A percentile compares a stretch with the other conserved stretches of the same genome.
phyloP scores from a whole-genome alignment of 257 asterid species.

The Solanum etuberosum region DNA sequence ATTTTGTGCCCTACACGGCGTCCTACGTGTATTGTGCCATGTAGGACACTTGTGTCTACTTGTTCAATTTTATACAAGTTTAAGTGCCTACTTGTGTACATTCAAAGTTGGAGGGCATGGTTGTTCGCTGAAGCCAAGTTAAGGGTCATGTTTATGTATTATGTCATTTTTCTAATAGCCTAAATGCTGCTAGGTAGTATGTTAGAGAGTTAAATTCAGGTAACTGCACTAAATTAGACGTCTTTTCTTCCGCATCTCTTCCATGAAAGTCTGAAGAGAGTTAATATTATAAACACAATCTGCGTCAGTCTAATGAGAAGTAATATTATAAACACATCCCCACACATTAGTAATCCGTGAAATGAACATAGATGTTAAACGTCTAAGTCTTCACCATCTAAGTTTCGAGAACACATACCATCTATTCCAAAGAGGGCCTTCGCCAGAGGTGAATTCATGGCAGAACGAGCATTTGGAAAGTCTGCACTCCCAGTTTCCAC shows the following conservation, averaged over 20 bases:
- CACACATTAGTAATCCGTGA: background rate
- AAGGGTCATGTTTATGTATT: too few species aligned
- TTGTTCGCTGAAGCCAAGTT: too few species aligned
- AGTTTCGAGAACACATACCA: slow-evolving; percentile 23
- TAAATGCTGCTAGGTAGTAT: background rate
- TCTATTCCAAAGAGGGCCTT: slow-evolving; percentile 76
- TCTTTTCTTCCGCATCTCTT: background rate
- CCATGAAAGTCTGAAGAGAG: background rate
- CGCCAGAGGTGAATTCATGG: slow-evolving; percentile 87
- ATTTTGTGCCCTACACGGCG: too few species aligned
- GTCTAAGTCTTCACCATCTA: background rate
- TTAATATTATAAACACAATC: background rate
- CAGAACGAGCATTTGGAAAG: slow-evolving; percentile 88
- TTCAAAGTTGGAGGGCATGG: too few species aligned
- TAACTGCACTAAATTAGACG: background rate
- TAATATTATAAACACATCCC: background rate
- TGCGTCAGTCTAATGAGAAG: background rate
- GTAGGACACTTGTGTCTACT: too few species aligned
- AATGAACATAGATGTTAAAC: background rate
- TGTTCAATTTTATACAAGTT: too few species aligned
- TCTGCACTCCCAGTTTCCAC: slow-evolving; percentile 81
- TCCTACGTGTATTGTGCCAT: too few species aligned
- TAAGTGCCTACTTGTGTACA: too few species aligned
- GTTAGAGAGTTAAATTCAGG: background rate
- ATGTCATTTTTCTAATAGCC: background rate